These are phyloP conservation scores for Ophiorrhiza pumila DNA, from an alignment of 257 asterid genomes.

Conservation along the genomic window DNA sequence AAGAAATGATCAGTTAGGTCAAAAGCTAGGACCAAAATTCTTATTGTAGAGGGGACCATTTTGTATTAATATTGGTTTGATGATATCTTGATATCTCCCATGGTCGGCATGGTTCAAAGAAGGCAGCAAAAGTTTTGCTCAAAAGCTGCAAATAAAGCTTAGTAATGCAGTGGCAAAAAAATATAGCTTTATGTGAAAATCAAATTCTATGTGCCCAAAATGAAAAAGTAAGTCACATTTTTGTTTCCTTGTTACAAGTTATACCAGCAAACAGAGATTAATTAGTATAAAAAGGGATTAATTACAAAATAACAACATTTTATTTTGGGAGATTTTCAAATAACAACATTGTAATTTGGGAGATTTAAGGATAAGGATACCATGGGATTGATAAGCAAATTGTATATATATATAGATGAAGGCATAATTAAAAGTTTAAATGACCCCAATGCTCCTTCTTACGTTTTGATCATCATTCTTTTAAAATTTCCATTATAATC, in stretches of 20 bases:
- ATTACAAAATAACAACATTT: too few species aligned
- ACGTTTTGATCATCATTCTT: too few species aligned
- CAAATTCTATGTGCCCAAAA: background rate
- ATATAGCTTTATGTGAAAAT: background rate
- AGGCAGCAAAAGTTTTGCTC: conserved; percentile 3
- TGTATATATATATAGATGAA: too few species aligned
- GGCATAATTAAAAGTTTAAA: too few species aligned
- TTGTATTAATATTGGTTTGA: conserved; percentile 29
- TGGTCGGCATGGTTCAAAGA: conserved; percentile 12
- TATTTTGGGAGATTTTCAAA: too few species aligned
- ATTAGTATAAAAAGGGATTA: too few species aligned
- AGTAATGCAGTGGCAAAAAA: background rate
- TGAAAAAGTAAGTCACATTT: conserved; percentile 1
- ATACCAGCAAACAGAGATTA: background rate
- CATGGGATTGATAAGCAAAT: too few species aligned
- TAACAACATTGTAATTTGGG: too few species aligned
- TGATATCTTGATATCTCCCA: conserved; percentile 18
- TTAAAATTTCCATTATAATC: too few species aligned
- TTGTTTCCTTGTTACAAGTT: background rate
- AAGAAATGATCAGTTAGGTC: conserved; percentile 32
- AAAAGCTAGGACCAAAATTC: conserved; percentile 43
- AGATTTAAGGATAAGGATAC: too few species aligned
- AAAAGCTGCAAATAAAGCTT: conserved; percentile 19
- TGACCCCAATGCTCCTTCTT: too few species aligned
- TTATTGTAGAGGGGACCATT: conserved; percentile 55